Evolutionary conservation across 768 basidiomycete genomes (phyloP).

Genomic region (Lactarius tabidus): DNA sequence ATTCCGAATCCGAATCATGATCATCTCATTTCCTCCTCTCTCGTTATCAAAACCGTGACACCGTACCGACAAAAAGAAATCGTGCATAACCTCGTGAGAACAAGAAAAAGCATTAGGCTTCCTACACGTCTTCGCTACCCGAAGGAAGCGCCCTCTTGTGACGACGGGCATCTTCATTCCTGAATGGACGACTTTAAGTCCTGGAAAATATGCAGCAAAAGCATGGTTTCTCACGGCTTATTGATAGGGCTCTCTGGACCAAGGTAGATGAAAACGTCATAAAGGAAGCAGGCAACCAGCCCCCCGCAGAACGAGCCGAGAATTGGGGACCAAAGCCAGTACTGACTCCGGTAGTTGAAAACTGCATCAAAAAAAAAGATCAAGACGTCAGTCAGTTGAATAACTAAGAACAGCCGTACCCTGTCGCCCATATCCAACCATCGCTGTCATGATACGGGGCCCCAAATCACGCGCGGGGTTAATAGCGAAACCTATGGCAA

Average conservation of each 20-base stretch:
- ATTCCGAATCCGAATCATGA: neutral
- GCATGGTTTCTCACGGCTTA: constrained; percentile 41
- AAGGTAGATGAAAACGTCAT: constrained; percentile 55
- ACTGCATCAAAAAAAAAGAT: constrained; percentile 25
- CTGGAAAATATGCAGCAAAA: neutral
- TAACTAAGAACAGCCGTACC: constrained; percentile 26
- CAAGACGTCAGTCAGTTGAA: neutral
- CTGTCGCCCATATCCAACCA: constrained; percentile 65
- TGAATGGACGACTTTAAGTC: neutral
- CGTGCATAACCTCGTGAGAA: neutral
- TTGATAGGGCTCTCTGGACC: constrained; percentile 56
- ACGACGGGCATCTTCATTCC: constrained; percentile 7
- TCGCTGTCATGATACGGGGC: constrained; percentile 61
- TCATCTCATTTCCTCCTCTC: no score
- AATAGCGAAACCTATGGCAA: constrained; percentile 47
- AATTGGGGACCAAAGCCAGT: constrained; percentile 71
- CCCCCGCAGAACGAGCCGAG: constrained; percentile 58
- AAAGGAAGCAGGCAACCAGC: constrained; percentile 49
- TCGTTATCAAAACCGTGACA: neutral
- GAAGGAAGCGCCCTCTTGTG: neutral
- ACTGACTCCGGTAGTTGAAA: constrained; percentile 49
- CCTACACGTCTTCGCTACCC: neutral
- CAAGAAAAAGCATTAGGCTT: neutral
- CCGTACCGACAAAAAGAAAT: neutral
- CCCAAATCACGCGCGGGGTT: constrained; percentile 75